Conservation (phyloP, 78 protist genomes). For the Dictyostelium citrinum region DNA sequence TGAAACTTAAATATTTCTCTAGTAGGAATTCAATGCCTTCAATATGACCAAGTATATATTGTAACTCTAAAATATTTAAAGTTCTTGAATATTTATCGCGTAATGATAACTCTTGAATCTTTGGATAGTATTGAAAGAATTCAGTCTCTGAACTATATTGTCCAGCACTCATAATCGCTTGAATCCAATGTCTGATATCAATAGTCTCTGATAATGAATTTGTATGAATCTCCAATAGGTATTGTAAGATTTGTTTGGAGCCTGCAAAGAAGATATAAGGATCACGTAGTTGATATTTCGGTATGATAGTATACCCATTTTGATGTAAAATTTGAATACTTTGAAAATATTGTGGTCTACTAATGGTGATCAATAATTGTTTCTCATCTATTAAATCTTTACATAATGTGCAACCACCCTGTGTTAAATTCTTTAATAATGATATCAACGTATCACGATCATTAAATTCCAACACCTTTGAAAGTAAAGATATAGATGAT, state of each 20-base stretch:
- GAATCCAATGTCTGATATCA: background rate
- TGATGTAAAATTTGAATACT: background rate
- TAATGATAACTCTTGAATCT: background rate
- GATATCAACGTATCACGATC: background rate
- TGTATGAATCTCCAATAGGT: background rate
- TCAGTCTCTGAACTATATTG: background rate
- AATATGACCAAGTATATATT: background rate
- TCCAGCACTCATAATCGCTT: background rate
- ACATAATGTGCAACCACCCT: background rate
- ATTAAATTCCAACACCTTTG: background rate
- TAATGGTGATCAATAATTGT: background rate
- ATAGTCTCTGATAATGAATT: background rate
- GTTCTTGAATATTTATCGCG: background rate
- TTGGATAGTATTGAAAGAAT: slow-evolving; percentile 9
- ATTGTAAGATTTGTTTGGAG: background rate
- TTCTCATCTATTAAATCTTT: background rate
- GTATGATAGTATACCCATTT: background rate
- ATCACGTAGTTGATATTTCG: background rate
- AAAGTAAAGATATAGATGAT: background rate
- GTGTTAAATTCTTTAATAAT: background rate
- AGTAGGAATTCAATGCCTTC: background rate
- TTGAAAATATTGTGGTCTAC: background rate
- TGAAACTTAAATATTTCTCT: background rate
- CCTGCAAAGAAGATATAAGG: slow-evolving; percentile 19
- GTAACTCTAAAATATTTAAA: background rate